phyloP scores from a whole-genome alignment of 2,329 filamentous ascomycete genomes.

The Monilinia vaccinii-corymbosi region DNA sequence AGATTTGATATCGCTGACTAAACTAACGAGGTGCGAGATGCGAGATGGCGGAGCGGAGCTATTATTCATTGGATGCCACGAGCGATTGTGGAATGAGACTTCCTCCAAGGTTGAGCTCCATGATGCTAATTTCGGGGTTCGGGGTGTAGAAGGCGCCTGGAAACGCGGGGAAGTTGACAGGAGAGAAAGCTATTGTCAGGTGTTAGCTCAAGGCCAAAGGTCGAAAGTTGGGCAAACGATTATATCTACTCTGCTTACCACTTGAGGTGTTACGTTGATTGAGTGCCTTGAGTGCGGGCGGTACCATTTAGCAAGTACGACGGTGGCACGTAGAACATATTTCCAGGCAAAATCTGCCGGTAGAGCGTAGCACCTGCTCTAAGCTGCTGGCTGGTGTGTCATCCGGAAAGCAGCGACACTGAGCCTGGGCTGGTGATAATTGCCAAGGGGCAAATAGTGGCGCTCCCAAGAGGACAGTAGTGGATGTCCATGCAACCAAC shows the following conservation, averaged over 20 bases:
- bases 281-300: not conserved
- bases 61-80: conserved; percentile 1
- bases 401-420: too few species aligned
- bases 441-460: too few species aligned
- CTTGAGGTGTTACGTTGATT: conserved; percentile 3
- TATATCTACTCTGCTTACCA: not conserved
- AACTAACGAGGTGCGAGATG: not conserved
- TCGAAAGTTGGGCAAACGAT: not conserved
- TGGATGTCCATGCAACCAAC: too few species aligned
- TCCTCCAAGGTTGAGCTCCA: conserved; percentile 6
- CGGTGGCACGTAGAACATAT: conserved; percentile 9
- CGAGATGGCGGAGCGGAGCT: too few species aligned
- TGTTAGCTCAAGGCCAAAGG: not conserved
- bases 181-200: not conserved
- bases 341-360: not conserved
- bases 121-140: conserved; percentile 9
- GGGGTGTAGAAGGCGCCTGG: conserved; percentile 3
- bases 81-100: conserved; percentile 6
- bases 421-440: too few species aligned
- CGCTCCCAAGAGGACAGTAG: too few species aligned
- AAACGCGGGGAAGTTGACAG: conserved; percentile 1
- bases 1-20: conserved; percentile 2
- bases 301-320: conserved; percentile 9
- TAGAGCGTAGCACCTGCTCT: not conserved
- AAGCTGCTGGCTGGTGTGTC: too few species aligned